Base-by-base conservation (phyloP, 148 eudicot genomes). In the Vaccinium darrowii region DNA sequence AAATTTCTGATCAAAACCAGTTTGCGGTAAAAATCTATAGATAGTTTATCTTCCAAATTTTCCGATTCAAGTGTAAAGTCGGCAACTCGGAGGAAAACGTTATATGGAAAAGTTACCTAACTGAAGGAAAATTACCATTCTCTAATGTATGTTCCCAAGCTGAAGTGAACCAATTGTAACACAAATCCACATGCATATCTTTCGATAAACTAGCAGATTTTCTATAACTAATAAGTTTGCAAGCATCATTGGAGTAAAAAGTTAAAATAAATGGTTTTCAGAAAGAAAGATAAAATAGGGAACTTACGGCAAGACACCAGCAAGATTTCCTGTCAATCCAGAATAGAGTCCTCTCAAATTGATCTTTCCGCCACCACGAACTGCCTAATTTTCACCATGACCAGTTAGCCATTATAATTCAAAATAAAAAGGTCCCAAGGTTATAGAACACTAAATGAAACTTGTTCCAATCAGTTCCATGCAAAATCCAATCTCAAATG, bases 241-340 rank as follows among this genome's bases (percentile, higher is more conserved):
- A 74, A 36, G 9, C 65, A 72, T 76, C 54, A 74, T 43, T 21
- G 60, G 83, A 36, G 21, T 15, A 21, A 60, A 54, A 21, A 74
- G 39, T 47, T 62, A 27, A 30, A 57, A 83, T 16, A 63, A 13
- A 62, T 51, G 21, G 36, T 8, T 57, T 79, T 63, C 19, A 14
- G 39, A 54, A 74, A 50, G 76, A 5, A 73, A 58, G 58, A 78
- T 50, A 14, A 53, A 52, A 11, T 58, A 36, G 53, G 60, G 65
- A 82, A 89, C 97, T 90, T 89, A 95, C 97, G 95, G 98, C 78
- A 95, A 87, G 80, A 92, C 97, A 81, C 98, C 97, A 78, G 84
- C 93, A 81, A 95, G 91, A 89, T 95, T 95, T 91, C 93, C 98
- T 43, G 87, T 90, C 86, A 95, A 86, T 85, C 97, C 98, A 54